Base-by-base conservation (phyloP, 2,329 filamentous ascomycete genomes). In the Bipolaris gigantea region DNA sequence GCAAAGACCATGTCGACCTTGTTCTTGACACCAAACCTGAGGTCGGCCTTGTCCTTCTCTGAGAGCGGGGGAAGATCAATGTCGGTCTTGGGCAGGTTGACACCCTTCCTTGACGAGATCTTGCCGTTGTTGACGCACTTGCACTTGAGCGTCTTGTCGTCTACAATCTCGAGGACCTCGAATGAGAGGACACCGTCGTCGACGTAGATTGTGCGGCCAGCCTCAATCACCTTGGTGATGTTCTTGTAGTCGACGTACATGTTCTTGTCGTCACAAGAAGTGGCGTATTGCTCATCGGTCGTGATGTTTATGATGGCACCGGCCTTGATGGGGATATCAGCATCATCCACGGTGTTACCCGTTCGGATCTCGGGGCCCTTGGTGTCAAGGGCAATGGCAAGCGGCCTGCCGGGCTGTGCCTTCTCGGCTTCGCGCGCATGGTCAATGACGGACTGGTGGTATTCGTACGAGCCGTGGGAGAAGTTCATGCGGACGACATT, bases 401-500 rank as follows among this genome's bases (percentile, higher is more conserved):
- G 81, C 67, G 92, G 94, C 64, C 94, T 90, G 65, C 94, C 94
- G 25, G 82, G 72, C 78, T 92, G 85, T 55, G 80, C 76, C 73
- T 83, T 85, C 81, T 96, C 92, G 63, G 94, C 94, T 74, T 89
- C 84, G 73, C 92, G 90, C 66, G 93, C 85, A 81, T 99, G 88
- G 83, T 99, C 91, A 73, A 99, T 97, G 75, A 99, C 94, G 60
- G 91, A 93, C 84, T 97, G 91, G 81, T 96, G 92, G 82, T 97
- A 99, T 81, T 88, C 92, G 79, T 97, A 94, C 65, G 87, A 88
- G 71, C 90, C 90, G 79, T 96, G 90, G 63, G 89, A 96, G 77
- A 97, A 97, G 89, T 99, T 99, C 94, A 99, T 99, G 81, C 94
- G 93, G 67, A 97, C 94, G 66, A 99, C 92, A 80, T 97, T 97